A percentile compares a stretch with the other conserved stretches of the same genome.
Evolutionary conservation across 1,284 basidiomycete genomes (phyloP).

Genomic region (Mycosarcoma maydis): DNA sequence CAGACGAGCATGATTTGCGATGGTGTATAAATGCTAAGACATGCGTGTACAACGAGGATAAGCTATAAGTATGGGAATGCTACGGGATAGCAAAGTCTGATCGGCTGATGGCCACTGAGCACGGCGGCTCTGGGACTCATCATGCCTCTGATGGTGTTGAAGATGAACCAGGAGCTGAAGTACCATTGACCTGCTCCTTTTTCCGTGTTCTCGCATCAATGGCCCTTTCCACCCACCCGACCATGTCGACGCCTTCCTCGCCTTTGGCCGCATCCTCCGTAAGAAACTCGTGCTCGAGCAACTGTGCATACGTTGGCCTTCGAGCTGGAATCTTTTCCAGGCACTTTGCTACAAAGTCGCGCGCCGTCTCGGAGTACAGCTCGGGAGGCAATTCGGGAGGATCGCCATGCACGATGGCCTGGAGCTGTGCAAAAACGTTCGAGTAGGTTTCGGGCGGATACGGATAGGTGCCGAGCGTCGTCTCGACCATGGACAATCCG

Average conservation of each 20-base stretch:
- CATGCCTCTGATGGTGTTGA: neutral
- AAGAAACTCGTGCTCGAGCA: conserved; percentile 82
- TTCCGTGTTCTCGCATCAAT: conserved; percentile 26
- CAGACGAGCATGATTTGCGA: neutral
- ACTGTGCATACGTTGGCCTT: conserved; percentile 83
- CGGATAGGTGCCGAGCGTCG: conserved; percentile 89
- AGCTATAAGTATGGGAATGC: neutral
- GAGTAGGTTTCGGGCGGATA: conserved; percentile 98
- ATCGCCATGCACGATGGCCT: conserved; percentile 93
- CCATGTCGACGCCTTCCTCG: conserved; percentile 66
- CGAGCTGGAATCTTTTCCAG: conserved; percentile 70
- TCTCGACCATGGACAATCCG: conserved; percentile 93
- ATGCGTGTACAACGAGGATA: neutral
- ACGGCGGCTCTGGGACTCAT: neutral
- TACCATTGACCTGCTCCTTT: conserved; percentile 25
- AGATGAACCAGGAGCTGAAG: neutral
- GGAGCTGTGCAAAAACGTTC: conserved; percentile 95
- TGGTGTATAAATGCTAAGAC: conserved; percentile 4
- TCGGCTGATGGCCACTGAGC: too few relatives aligned
- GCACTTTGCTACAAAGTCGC: conserved; percentile 63
- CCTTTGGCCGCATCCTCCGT: conserved; percentile 65
- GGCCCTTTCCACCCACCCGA: conserved; percentile 58
- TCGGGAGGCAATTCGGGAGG: conserved; percentile 80
- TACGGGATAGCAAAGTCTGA: too few relatives aligned
- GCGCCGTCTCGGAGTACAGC: conserved; percentile 64